Evolutionary conservation across 2,329 filamentous ascomycete species (phyloP).

Genomic region (Leptodontidium sp.): DNA sequence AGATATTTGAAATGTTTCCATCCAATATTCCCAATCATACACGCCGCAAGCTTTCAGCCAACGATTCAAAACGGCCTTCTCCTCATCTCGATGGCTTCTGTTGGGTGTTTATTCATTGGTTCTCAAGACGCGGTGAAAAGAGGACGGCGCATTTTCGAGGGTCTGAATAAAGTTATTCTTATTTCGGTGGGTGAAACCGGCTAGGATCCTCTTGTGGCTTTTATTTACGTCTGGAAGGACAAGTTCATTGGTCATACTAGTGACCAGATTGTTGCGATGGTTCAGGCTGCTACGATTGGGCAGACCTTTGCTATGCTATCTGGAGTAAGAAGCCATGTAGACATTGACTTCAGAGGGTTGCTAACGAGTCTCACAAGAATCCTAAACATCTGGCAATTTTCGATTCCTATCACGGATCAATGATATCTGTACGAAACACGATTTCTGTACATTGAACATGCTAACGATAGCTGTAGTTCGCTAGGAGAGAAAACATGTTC

Average conservation of each 20-base stretch:
- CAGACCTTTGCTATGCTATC: slow-evolving; percentile 2
- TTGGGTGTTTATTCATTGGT: not conserved
- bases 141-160: not conserved
- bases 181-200: not conserved
- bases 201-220: too few relatives aligned
- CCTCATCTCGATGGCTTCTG: not conserved
- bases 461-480: not conserved
- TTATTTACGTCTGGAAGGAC: not conserved
- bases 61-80: not conserved
- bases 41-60: not conserved
- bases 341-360: not conserved
- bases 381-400: not conserved
- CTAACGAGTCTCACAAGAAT: not conserved
- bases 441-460: too few relatives aligned
- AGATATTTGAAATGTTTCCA: slow-evolving; percentile 4
- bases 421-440: not conserved
- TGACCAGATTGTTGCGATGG: not conserved
- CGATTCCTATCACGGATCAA: not conserved
- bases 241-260: not conserved
- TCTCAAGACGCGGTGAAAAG: not conserved
- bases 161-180: not conserved
- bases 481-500: not conserved
- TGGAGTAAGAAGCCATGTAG: not conserved
- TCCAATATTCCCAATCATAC: not conserved
- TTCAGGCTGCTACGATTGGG: not conserved